Conservation (phyloP, 2,329 filamentous ascomycete species). For the Colletotrichum filicis region DNA sequence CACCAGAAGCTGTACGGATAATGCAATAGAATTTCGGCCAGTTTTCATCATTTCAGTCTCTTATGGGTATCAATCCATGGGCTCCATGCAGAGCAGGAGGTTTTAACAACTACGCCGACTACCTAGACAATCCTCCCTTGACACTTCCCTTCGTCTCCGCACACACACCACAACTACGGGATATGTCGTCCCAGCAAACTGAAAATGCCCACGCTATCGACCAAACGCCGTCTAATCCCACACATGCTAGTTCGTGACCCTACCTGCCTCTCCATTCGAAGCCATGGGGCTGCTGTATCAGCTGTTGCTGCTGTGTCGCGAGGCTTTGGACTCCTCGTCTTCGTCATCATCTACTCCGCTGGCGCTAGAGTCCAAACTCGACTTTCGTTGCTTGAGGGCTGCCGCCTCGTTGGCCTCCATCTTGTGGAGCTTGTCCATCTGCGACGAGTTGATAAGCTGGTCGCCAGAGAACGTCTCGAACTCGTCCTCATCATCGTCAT, state of each 20-base stretch:
- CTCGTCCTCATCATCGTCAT: constrained; percentile 52
- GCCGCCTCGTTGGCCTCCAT: constrained; percentile 71
- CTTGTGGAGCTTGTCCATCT: constrained; percentile 65
- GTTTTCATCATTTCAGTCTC: background rate
- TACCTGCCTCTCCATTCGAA: constrained; percentile 24
- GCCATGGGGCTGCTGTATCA: background rate
- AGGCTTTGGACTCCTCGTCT: constrained; percentile 45
- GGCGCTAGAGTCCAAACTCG: constrained; percentile 42
- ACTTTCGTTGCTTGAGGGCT: constrained; percentile 52
- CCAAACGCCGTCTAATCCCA: constrained; percentile 13
- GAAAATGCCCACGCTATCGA: constrained; percentile 16
- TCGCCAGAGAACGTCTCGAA: constrained; percentile 52
- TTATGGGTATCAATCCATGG: constrained; percentile 31
- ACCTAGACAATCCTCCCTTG: background rate
- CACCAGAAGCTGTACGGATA: background rate
- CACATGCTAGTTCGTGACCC: background rate
- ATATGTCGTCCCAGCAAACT: background rate
- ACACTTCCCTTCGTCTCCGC: background rate
- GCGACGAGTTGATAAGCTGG: constrained; percentile 56
- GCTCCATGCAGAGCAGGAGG: background rate
- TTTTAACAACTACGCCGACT: background rate
- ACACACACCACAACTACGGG: background rate
- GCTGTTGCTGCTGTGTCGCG: constrained; percentile 28
- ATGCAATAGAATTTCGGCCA: background rate
- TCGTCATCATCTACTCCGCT: constrained; percentile 46